Evolutionary conservation across 106 monocot genomes (phyloP), one percentile per base, ranked within the genome.

Genomic region (Dioscorea dumetorum): DNA sequence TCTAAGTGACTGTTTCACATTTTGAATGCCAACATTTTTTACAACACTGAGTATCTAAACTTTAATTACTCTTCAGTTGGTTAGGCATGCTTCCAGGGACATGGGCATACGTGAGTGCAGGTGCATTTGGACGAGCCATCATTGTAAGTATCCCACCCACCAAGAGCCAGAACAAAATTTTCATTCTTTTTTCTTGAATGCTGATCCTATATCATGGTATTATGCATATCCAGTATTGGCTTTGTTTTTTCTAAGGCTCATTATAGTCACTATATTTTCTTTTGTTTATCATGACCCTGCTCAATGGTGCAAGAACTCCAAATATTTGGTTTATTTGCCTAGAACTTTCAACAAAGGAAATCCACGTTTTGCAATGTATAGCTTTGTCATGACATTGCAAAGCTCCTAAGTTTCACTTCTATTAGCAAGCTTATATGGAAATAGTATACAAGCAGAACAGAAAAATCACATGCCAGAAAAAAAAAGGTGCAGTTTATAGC

Each of bases 21-120:
- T 5, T 41, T 41, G 10, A 41, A 41, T 5, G 6, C 41, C 6
- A 41, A 8, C 41, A 41, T 41, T 41, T 41, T 8, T 41, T 1
- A 41, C 41, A 41, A 8, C 10, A 41, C 41, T 41, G 41, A 41
- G 3, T 41, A 6, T n/a, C 41, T 49, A 13, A 31, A 34, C 12
- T 48, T 12, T 17, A 41, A 21, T 67, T 73, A 18, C 12, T 34
- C 4, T 72, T 48, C 78, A 90, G 89, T 77, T 90, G 89, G 89
- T 80, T 90, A 75, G 89, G 89, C 57, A 90, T 90, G 89, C 89
- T 90, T 85, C 89, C 89, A 50, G 89, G 89, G 41, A 76, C 89
- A 54, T 90, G 89, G 89, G 89, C 89, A 74, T 90, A 90, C 75
- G 89, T 90, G 33, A 85, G 89, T 69, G 89, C 89, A 15, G 89